Conservation (phyloP, 2,329 filamentous ascomycete genomes). For the Arthrobotrys iridis region DNA sequence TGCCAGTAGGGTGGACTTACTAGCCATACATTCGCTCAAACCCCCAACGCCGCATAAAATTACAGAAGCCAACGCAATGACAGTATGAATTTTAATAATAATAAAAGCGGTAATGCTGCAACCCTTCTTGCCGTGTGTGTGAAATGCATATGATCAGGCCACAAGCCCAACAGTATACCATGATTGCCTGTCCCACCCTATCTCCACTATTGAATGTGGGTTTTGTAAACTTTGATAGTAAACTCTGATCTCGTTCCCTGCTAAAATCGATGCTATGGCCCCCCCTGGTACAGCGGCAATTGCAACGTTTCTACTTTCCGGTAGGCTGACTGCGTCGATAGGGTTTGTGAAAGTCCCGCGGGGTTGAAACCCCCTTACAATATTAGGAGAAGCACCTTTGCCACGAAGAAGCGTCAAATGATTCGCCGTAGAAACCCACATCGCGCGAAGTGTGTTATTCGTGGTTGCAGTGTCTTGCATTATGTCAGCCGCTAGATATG, state of each 20-base stretch:
- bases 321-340: constrained; percentile 11
- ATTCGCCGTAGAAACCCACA: constrained; percentile 27
- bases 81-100: background rate
- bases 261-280: background rate
- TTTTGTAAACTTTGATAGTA: constrained; percentile 32
- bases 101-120: background rate
- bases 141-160: constrained; percentile 13
- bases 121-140: background rate
- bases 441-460: constrained; percentile 34
- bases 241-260: constrained; percentile 1
- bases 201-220: constrained; percentile 17
- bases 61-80: background rate
- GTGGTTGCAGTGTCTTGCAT: constrained; percentile 34
- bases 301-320: constrained; percentile 28
- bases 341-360: constrained; percentile 26
- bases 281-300: constrained; percentile 11
- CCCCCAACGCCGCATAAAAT: too few species aligned
- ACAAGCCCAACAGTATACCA: constrained; percentile 36
- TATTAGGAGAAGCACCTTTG: constrained; percentile 30
- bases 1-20: too few species aligned
- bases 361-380: constrained; percentile 14
- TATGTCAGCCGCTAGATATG: constrained; percentile 24
- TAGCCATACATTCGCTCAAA: too few species aligned
- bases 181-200: background rate
- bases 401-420: constrained; percentile 33